phyloP scores from a whole-genome alignment of 257 asterid genomes.

The Solanum pimpinellifolium region DNA sequence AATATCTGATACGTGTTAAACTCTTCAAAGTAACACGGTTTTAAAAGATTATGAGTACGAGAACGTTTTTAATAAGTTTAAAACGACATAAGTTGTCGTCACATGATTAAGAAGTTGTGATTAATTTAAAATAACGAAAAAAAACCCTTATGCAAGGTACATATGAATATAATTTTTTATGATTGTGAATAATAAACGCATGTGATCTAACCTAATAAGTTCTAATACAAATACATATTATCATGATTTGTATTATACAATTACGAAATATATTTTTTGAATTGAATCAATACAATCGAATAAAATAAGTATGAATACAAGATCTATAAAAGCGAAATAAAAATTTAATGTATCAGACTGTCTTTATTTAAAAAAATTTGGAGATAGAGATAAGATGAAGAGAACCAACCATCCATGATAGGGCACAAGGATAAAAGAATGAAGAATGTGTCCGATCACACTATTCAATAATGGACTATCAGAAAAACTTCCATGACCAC shows the following conservation, averaged over 20 bases:
- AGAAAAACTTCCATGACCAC: conserved; percentile 45
- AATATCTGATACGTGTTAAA: neutral
- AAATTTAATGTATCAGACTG: neutral
- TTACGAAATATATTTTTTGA: neutral
- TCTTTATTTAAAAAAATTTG: neutral
- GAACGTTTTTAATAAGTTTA: neutral
- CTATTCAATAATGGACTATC: conserved; percentile 13
- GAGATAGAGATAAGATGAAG: neutral
- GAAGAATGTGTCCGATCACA: conserved; percentile 27
- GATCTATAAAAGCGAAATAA: too few relatives aligned
- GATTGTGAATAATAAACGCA: neutral
- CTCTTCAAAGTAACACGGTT: neutral
- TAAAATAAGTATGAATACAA: too few relatives aligned
- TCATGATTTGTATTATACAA: neutral
- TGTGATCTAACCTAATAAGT: neutral
- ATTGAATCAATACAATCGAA: neutral
- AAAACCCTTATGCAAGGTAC: neutral
- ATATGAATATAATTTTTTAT: neutral
- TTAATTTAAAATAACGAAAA: neutral
- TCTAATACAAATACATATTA: neutral
- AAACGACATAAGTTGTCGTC: neutral
- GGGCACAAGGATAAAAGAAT: conserved; percentile 35
- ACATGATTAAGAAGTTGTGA: neutral
- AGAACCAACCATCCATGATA: conserved; percentile 34
- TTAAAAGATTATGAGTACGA: neutral